Percentiles rank a stretch among this genome's conserved stretches.
Conservation (phyloP, 108 stramenopile species). For the Aureococcus anophagefferens region DNA sequence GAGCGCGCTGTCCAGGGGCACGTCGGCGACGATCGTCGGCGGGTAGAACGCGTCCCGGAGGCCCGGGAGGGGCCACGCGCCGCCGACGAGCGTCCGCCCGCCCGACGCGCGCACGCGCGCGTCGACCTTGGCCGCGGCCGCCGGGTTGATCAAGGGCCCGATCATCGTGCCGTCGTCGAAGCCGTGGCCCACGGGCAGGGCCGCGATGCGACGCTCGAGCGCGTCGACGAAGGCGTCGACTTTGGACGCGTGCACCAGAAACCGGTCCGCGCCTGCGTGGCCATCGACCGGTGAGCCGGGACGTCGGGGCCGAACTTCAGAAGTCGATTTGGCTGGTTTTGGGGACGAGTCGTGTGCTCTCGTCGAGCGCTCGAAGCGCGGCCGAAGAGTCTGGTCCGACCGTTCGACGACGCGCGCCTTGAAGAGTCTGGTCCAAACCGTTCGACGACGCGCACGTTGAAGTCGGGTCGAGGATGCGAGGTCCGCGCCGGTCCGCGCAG, state of each 20-base stretch:
- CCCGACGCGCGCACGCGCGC: conserved; percentile 70
- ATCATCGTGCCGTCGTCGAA: conserved; percentile 45
- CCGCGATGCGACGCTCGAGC: conserved; percentile 32
- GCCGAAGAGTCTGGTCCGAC: too few species aligned
- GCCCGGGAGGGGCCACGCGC: conserved; percentile 27
- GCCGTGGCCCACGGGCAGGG: conserved; percentile 59
- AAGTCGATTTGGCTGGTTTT: too few species aligned
- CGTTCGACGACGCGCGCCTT: too few species aligned
- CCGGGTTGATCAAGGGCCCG: conserved; percentile 69
- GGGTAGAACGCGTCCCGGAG: conserved; percentile 70
- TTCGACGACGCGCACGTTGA: too few species aligned
- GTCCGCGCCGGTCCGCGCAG: too few species aligned
- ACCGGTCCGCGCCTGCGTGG: too few species aligned
- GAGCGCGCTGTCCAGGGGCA: conserved; percentile 42
- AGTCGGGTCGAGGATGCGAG: too few species aligned
- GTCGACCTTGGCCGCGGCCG: conserved; percentile 45
- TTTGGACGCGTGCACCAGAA: conserved; percentile 64
- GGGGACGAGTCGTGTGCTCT: too few species aligned
- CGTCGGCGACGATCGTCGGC: conserved; percentile 76
- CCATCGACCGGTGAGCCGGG: too few species aligned
- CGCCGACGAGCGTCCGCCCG: conserved; percentile 59
- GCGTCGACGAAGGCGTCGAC: conserved; percentile 59
- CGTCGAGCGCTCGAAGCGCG: too few species aligned
- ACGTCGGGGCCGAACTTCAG: too few species aligned
- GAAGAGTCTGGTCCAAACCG: too few species aligned